These are phyloP conservation scores for Cystobasidium pallidum DNA, from an alignment of 1,284 basidiomycete species.

Conservation along the genomic window DNA sequence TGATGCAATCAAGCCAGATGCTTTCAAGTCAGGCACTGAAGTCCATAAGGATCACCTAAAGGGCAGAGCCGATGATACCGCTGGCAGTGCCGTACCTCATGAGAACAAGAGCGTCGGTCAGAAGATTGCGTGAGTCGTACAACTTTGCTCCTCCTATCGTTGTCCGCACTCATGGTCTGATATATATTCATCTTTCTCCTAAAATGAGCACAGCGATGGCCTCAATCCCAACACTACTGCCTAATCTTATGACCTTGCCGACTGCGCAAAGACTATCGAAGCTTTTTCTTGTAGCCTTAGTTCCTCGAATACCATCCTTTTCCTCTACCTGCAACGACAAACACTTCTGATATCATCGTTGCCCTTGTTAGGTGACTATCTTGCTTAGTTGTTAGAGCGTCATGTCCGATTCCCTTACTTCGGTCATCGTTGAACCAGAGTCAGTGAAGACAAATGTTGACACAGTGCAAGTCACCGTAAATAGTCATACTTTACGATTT, in stretches of 20 bases:
- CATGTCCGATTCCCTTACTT: too few species aligned
- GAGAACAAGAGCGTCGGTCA: conserved; percentile 37
- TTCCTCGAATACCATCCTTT: too few species aligned
- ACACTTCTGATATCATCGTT: too few species aligned
- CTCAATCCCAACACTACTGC: conserved; percentile 37
- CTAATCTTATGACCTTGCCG: too few species aligned
- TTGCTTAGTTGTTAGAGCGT: too few species aligned
- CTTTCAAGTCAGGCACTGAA: conserved; percentile 24
- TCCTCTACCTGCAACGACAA: too few species aligned
- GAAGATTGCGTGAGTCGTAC: conserved; percentile 31
- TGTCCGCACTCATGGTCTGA: background rate
- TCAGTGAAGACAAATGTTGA: too few species aligned
- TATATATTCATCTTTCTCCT: background rate
- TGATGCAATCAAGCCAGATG: conserved; percentile 37
- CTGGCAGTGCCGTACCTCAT: conserved; percentile 25
- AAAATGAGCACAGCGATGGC: conserved; percentile 21
- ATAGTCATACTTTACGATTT: background rate
- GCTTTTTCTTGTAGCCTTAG: background rate
- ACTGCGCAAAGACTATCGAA: too few species aligned
- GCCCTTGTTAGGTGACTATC: too few species aligned
- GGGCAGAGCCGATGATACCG: conserved; percentile 28
- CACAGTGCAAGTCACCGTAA: too few species aligned
- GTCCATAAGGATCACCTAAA: conserved; percentile 19
- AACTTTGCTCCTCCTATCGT: background rate
- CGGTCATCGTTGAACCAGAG: too few species aligned